phyloP scores from a whole-genome alignment of 306 rosid genomes.

The Notholithocarpus densiflorus region DNA sequence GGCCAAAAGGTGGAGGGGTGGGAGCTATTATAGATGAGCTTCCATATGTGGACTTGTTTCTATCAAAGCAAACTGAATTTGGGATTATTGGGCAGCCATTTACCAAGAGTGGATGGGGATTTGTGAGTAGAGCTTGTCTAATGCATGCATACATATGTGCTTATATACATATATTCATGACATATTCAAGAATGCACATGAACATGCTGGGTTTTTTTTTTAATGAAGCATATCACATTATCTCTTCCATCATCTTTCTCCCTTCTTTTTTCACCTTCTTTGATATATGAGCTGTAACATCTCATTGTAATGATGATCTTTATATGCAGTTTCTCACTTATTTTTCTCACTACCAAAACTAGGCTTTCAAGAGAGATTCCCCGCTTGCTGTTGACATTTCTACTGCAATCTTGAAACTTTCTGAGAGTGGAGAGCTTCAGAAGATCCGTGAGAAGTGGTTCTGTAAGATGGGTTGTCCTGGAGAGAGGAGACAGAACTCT shows the following conservation, averaged over 20 bases:
- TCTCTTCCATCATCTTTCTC: background rate
- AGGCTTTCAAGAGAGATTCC: constrained; percentile 90
- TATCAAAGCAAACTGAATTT: constrained; percentile 63
- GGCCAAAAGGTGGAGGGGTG: constrained; percentile 83
- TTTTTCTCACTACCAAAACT: constrained; percentile 16
- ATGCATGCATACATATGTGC: constrained; percentile 9
- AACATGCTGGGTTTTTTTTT: background rate
- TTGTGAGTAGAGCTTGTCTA: constrained; percentile 62
- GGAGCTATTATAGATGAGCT: constrained; percentile 92
- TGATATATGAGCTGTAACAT: background rate
- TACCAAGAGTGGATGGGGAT: constrained; percentile 92
- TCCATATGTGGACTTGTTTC: constrained; percentile 73
- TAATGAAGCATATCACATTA: background rate
- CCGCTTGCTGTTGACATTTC: constrained; percentile 90
- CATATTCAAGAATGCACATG: background rate
- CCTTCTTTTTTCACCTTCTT: background rate
- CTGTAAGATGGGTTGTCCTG: constrained; percentile 78
- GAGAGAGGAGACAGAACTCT: constrained; percentile 37
- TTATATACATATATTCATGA: background rate
- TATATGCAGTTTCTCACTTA: constrained; percentile 24
- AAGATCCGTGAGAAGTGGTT: constrained; percentile 70
- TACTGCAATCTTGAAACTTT: constrained; percentile 78
- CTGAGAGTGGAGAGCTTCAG: constrained; percentile 76
- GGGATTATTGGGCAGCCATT: constrained; percentile 86
- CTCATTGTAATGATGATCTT: background rate